Evolutionary conservation across 1,284 basidiomycete genomes (phyloP), one percentile per base, ranked within the genome.

Genomic region (Puccinia coronata): DNA sequence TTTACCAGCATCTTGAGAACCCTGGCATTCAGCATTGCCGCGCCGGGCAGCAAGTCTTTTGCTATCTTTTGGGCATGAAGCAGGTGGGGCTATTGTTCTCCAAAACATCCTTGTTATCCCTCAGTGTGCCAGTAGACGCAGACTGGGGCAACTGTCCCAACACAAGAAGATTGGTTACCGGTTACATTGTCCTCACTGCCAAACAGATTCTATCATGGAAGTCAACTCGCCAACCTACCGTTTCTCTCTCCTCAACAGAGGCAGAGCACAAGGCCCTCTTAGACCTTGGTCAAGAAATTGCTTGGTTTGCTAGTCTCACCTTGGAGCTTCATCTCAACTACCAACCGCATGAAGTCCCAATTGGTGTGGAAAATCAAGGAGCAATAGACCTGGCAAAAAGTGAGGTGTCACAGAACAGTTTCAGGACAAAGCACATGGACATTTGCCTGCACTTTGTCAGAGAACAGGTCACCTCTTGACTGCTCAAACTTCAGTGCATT

Each of bases 391-490:
- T 67, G 25, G 63, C 63, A 18, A 18, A 18, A 23, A 41, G 14
- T 18, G 14, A 63, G 16, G n/a, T 63, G 3, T 34, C 28, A 20
- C 61, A 63, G 31, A 63, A 63, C 23, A 25, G 36, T 5, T 67
- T 67, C 43, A 4, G 47, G 11, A 71, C 69, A 5, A 71, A 71
- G 49, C 69, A 71, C 69, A 71, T 71, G 41, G 25, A 51, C 31
- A 51, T 71, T 51, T 20, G 31, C 3, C 25, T 47, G 43, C 69
- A 71, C 31, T 71, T 43, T 20, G 49, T 71, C 2, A 1, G 69
- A n/a, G 69, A 71, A 18, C 69, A 25, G 1, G 34, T 71, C 18
- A 34, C 18, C 1, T 71, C 49, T 1, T 5, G 3, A 51, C 43
- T 43, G 8, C 6, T 43, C 43, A 43, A 43, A 43, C 43, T 43